A percentile compares a stretch with the other conserved stretches of the same genome.
phyloP scores from a whole-genome alignment of 1,139 yeast species.

The Geotrichum candidum region DNA sequence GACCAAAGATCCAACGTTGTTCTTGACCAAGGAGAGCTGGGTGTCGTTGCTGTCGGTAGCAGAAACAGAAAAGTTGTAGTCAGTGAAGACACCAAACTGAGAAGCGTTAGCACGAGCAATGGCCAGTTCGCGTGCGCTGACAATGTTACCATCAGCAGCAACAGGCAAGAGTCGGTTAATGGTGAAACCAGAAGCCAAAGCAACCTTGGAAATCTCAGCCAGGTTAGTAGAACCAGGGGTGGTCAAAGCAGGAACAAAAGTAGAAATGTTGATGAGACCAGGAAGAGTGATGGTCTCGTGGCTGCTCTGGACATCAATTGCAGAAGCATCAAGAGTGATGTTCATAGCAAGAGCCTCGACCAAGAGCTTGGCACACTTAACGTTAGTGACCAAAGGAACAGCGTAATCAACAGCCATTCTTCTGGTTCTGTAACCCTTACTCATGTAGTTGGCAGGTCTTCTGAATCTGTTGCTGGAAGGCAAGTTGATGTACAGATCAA shows the following conservation, averaged over 20 bases:
- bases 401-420: constrained; percentile 99
- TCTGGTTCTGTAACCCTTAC: constrained; percentile 96
- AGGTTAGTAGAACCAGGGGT: constrained; percentile 46
- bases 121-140: constrained; percentile 57
- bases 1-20: constrained; percentile 70
- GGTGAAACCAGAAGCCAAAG: constrained; percentile 84
- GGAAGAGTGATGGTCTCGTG: constrained; percentile 79
- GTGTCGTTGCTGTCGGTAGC: constrained; percentile 68
- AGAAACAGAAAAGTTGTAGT: constrained; percentile 76
- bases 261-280: constrained; percentile 76
- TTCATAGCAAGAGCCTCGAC: constrained; percentile 84
- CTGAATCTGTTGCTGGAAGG: constrained; percentile 97
- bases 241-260: constrained; percentile 68
- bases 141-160: constrained; percentile 56
- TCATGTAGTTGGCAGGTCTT: constrained; percentile 97
- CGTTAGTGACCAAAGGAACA: constrained; percentile 95
- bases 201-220: constrained; percentile 60
- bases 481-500: constrained; percentile 91
- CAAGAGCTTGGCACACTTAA: constrained; percentile 91
- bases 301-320: constrained; percentile 85
- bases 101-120: constrained; percentile 42
- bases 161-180: constrained; percentile 77
- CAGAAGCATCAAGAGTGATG: constrained; percentile 59
- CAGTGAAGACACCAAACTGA: constrained; percentile 60
- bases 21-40: constrained; percentile 56